Percentiles rank a stretch among this genome's conserved stretches.
These are phyloP conservation scores for Crinitomyces ghanaensis DNA, from an alignment of 805 yeast species.

Conservation along the genomic window DNA sequence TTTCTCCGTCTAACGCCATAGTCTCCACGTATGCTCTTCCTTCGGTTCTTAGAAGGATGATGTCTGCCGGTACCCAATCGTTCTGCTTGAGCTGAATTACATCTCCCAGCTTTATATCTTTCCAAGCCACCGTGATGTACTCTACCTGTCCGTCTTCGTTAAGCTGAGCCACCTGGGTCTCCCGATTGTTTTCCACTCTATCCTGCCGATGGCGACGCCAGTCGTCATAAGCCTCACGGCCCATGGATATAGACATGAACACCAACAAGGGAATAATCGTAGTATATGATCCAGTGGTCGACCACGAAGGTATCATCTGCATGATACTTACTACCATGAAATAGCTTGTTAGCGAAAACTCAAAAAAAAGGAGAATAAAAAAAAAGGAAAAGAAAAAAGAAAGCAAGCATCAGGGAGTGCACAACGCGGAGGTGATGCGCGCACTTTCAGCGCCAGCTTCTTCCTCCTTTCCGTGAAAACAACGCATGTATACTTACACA, in stretches of 20 bases:
- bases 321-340: conserved; percentile 81
- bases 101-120: conserved; percentile 77
- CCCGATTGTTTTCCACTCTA: conserved; percentile 64
- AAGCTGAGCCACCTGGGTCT: conserved; percentile 31
- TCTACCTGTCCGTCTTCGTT: conserved; percentile 17
- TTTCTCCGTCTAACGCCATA: conserved; percentile 96
- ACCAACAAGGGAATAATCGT: conserved; percentile 82
- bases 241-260: conserved; percentile 79
- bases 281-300: conserved; percentile 91
- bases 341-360: conserved; percentile 30
- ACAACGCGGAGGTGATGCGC: background rate
- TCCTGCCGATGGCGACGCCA: conserved; percentile 78
- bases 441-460: background rate
- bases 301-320: conserved; percentile 96
- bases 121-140: conserved; percentile 46
- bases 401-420: too few relatives aligned
- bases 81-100: conserved; percentile 59
- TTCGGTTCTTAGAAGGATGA: conserved; percentile 56
- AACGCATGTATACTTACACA: conserved; percentile 26
- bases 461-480: background rate
- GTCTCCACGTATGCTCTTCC: conserved; percentile 73
- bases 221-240: conserved; percentile 91
- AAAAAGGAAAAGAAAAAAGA: background rate
- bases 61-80: conserved; percentile 93
- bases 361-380: too few relatives aligned